These are phyloP conservation scores for Leucaena leucocephala DNA, from an alignment of 306 rosid genomes.

Conservation along the genomic window DNA sequence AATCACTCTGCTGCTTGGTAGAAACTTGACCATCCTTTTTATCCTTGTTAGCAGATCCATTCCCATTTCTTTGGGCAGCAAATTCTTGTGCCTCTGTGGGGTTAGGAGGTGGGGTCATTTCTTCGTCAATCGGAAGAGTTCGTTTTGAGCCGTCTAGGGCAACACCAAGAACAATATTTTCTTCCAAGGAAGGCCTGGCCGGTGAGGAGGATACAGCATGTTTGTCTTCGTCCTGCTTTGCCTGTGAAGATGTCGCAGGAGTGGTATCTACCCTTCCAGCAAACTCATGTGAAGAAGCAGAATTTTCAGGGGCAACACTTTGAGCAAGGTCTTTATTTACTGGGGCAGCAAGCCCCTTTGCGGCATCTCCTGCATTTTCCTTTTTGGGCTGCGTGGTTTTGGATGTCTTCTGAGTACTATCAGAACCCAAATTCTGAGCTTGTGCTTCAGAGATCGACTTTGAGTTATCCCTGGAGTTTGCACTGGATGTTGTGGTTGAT, in stretches of 20 bases:
- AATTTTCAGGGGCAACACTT: constrained; percentile 39
- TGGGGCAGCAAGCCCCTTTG: constrained; percentile 45
- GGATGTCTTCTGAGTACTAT: constrained; percentile 45
- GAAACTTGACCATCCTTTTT: constrained; percentile 61
- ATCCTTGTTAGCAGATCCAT: constrained; percentile 56
- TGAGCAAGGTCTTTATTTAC: constrained; percentile 46
- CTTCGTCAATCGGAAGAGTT: constrained; percentile 90
- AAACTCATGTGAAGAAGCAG: constrained; percentile 40
- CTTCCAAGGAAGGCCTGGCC: constrained; percentile 64
- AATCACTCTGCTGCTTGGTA: constrained; percentile 46
- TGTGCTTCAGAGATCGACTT: constrained; percentile 50
- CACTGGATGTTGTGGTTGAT: constrained; percentile 41
- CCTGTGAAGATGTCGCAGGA: constrained; percentile 40
- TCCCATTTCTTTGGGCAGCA: constrained; percentile 56
- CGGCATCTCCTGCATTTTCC: constrained; percentile 50
- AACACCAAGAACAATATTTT: constrained; percentile 90
- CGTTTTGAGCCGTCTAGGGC: constrained; percentile 93
- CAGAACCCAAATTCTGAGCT: constrained; percentile 37
- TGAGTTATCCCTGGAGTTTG: constrained; percentile 45
- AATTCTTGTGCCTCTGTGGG: constrained; percentile 65
- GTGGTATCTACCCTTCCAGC: constrained; percentile 52
- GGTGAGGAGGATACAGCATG: constrained; percentile 42
- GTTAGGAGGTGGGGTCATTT: constrained; percentile 45
- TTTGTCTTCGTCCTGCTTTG: constrained; percentile 69
- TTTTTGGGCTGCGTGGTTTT: constrained; percentile 52